Conservation (phyloP, 768 basidiomycete species). For the Pleurotus salmoneostramineus region DNA sequence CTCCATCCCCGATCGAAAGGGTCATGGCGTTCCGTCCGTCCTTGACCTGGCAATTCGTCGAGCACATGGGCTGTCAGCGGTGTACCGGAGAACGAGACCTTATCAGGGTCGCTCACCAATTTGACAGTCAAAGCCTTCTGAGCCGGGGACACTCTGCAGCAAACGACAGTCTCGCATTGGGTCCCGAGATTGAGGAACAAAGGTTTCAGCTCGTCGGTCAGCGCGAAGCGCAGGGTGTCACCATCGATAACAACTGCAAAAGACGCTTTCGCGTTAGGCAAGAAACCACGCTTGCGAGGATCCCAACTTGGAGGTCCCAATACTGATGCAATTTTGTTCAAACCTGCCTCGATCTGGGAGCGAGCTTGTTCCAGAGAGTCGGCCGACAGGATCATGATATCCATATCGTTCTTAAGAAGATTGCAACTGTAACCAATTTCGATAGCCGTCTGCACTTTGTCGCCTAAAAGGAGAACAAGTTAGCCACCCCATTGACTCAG, state of each 20-base stretch:
- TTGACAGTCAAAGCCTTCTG: slow-evolving; percentile 98
- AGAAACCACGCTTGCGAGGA: slow-evolving; percentile 59
- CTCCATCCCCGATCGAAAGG: slow-evolving; percentile 93
- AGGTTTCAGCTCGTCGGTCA: slow-evolving; percentile 72
- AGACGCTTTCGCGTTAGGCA: slow-evolving; percentile 59
- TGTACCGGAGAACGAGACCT: neutral
- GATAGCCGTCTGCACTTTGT: slow-evolving; percentile 97
- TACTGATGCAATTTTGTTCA: slow-evolving; percentile 92
- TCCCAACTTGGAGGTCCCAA: slow-evolving; percentile 71
- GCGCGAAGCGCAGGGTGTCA: slow-evolving; percentile 81
- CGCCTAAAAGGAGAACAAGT: slow-evolving; percentile 43
- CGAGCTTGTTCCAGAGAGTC: slow-evolving; percentile 72
- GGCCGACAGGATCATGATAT: slow-evolving; percentile 94
- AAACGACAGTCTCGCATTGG: slow-evolving; percentile 97
- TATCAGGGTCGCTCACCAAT: slow-evolving; percentile 47
- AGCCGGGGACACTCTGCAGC: slow-evolving; percentile 95
- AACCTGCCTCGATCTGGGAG: slow-evolving; percentile 83
- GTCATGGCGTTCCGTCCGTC: slow-evolving; percentile 97
- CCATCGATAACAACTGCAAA: slow-evolving; percentile 98
- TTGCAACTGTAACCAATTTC: slow-evolving; percentile 98
- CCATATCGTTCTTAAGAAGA: slow-evolving; percentile 90
- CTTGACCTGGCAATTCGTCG: slow-evolving; percentile 60
- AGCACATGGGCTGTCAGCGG: neutral
- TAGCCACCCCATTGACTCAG: neutral
- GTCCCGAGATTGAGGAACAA: slow-evolving; percentile 91